Base-by-base conservation (phyloP, 2,329 filamentous ascomycete genomes). In the Atkinsonella hypoxylon region DNA sequence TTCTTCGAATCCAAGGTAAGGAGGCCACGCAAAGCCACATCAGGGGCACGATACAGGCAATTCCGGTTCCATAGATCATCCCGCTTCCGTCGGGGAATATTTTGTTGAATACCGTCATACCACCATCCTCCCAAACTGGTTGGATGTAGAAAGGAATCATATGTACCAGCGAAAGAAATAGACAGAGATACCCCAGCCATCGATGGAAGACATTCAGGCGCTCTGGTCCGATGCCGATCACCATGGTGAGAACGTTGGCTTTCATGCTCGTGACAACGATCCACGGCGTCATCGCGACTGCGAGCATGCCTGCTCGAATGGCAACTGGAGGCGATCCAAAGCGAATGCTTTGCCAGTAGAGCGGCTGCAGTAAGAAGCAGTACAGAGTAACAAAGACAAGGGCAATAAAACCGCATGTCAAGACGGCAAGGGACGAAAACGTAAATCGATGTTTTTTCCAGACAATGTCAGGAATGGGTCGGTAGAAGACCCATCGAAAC, bases 181-280 rank as follows among this genome's bases (percentile, higher is more conserved):
- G 73, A 61, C 86, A 93, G 11, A 96, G 70, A 63, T 95, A 95
- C 30, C 85, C 88, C 8, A 86, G 81, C 90, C 90, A 97, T 59
- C 91, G 82, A 67, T 97, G 91, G 53, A 96, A 77, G 32, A 96
- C 90, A 58, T 95, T 96, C 47, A 97, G 76, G 46, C 91, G 78
- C 64, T 97, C 91, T 38, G 93, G 90, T 3, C 89, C 88, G 57
- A 97, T 91, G 13, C 91, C 91, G 4, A 90, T 95, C 52, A 96
- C 68, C 51, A 90, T 69, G 1, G 86, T 85, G 50, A 97, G 77
- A 32, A 95, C 62, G 62, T 96, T 97, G 15, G 89, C 85, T 67
- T 96, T 96, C 76, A 89, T 94, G 62, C 87, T 89, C 11, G 93
- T 82, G 17, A 84, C 88, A 47, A 95, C 73, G 56, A 96, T 91